Evolutionary conservation across 352 stramenopile genomes (phyloP), one percentile per base, ranked within the genome.

Genomic region (Phytopythium kandeliae): DNA sequence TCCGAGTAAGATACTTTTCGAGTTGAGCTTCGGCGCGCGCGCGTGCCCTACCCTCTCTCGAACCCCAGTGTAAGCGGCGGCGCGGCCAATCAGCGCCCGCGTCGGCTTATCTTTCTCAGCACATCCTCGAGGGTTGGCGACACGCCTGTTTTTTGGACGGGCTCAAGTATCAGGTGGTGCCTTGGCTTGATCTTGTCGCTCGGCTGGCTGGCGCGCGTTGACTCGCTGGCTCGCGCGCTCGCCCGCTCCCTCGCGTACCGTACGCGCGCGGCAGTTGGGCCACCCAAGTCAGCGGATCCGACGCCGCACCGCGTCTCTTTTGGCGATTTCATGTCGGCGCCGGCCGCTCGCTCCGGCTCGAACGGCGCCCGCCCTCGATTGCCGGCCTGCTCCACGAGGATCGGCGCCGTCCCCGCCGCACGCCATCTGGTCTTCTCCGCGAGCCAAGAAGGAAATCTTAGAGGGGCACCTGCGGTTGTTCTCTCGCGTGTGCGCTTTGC

Each of bases 1-100:
- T 35, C 31, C 10, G 31, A 6, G 31, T 35, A 66, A 66, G 59
- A 66, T 66, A 66, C 59, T 63, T 66, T 66, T 66, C 48, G 41
- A 42, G 47, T 43, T 54, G 40, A 43, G 42, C 40, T 35, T 54
- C 52, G 31, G 22, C 21, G 33, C 12, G 38, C 28, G 37, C 21
- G 46, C 38, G 17, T 44, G 26, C 37, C 34, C 47, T 48, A 44
- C 40, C 19, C 33, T 40, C 40, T n/a, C 31, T 24, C 34, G 54
- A n/a, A 25, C n/a, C 22, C 13, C 26, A 44, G 4, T 31, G 28
- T 31, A 16, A 43, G 21, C 9, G 22, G 19, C 6, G 4, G 7
- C 9, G 26, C n/a, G 19, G 47, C 60, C 60, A 67, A 67, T 67
- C 55, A 59, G 34, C 37, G 55, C 4, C 1, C 51, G 37, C 30